Conservation (phyloP, 805 yeast species). For the Candida germanica region DNA sequence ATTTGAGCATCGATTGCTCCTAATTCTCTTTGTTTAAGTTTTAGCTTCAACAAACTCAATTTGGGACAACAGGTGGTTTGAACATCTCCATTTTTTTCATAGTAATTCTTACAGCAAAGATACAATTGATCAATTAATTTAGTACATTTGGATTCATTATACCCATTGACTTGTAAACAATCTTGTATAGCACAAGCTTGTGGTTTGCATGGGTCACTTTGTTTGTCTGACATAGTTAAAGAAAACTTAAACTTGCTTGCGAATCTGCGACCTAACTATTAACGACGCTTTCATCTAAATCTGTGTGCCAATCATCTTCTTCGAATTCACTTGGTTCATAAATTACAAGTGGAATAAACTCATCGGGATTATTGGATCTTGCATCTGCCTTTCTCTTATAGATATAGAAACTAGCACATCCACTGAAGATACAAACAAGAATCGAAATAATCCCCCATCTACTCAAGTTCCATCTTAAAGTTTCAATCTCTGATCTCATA, state of each 20-base stretch:
- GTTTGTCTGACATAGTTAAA: neutral
- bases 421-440: constrained; percentile 57
- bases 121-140: constrained; percentile 66
- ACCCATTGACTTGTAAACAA: constrained; percentile 60
- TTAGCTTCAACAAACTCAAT: constrained; percentile 57
- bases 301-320: constrained; percentile 54
- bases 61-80: constrained; percentile 77
- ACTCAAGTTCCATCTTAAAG: constrained; percentile 89
- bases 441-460: constrained; percentile 82
- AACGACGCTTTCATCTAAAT: constrained; percentile 39
- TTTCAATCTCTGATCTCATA: constrained; percentile 81
- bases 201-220: constrained; percentile 56
- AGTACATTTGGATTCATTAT: constrained; percentile 74
- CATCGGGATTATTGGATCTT: constrained; percentile 15
- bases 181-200: constrained; percentile 83
- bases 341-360: constrained; percentile 41
- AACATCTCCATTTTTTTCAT: constrained; percentile 54
- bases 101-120: constrained; percentile 69
- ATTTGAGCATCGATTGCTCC: constrained; percentile 60
- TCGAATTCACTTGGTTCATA: constrained; percentile 48
- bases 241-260: neutral
- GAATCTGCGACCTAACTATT: constrained; percentile 2
- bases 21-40: constrained; percentile 59
- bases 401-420: constrained; percentile 52
- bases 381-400: constrained; percentile 20